phyloP scores from a whole-genome alignment of 2,329 filamentous ascomycete species.

The Fusarium pininemorale region DNA sequence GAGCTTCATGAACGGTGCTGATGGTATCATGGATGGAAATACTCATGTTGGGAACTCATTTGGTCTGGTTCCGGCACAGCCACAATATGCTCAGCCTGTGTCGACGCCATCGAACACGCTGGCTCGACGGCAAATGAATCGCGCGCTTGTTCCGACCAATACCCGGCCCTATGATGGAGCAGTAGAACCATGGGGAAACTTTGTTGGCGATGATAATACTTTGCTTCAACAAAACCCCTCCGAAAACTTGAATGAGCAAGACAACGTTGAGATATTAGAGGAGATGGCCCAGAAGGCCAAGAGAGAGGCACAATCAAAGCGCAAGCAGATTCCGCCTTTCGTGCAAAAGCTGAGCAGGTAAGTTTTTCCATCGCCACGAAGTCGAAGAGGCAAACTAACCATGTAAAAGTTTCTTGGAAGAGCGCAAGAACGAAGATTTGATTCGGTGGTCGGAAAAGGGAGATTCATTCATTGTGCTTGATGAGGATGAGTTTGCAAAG shows the following conservation, averaged over 20 bases:
- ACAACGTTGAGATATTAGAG: conserved; percentile 82
- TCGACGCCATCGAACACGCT: conserved; percentile 58
- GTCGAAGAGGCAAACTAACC: conserved; percentile 33
- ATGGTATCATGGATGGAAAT: conserved; percentile 44
- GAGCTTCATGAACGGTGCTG: conserved; percentile 44
- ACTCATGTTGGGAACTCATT: conserved; percentile 49
- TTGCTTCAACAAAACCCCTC: conserved; percentile 51
- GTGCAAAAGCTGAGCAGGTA: conserved; percentile 98
- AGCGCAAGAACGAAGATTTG: conserved; percentile 90
- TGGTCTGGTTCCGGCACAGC: conserved; percentile 50
- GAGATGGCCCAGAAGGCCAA: conserved; percentile 83
- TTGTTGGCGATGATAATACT: conserved; percentile 53
- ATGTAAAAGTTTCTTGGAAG: conserved; percentile 83
- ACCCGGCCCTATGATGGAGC: conserved; percentile 51
- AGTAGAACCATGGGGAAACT: conserved; percentile 53
- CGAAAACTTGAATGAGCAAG: conserved; percentile 59
- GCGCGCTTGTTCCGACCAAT: conserved; percentile 58
- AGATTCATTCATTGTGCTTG: conserved; percentile 94
- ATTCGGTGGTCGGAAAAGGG: conserved; percentile 98
- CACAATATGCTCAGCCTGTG: conserved; percentile 45
- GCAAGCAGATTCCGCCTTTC: conserved; percentile 97
- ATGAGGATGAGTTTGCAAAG: conserved; percentile 98
- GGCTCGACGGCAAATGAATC: conserved; percentile 62
- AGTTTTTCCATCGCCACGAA: conserved; percentile 41
- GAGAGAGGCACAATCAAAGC: conserved; percentile 85